Conservation (phyloP, 1,284 basidiomycete genomes). For the Puccinia coronata region DNA sequence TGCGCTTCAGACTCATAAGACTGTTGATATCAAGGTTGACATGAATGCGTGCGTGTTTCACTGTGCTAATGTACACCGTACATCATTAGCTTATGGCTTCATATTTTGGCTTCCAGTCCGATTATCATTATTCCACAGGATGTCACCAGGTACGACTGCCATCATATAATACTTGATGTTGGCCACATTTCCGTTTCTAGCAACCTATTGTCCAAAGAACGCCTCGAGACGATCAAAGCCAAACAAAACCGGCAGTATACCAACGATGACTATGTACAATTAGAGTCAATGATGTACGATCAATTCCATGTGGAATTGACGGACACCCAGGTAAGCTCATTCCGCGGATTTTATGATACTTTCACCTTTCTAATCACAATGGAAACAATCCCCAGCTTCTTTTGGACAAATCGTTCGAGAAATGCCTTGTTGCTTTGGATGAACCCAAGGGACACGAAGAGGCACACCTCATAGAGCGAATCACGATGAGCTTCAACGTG, state of each 20-base stretch:
- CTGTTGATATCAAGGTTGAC: constrained; percentile 91
- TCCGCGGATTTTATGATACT: not conserved
- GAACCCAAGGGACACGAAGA: constrained; percentile 59
- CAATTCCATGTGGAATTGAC: constrained; percentile 80
- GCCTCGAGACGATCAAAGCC: constrained; percentile 75
- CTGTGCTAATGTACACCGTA: not conserved
- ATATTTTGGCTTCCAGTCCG: constrained; percentile 61
- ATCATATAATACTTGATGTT: constrained; percentile 89
- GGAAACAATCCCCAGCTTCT: constrained; percentile 68
- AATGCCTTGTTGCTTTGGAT: constrained; percentile 75
- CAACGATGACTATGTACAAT: constrained; percentile 81
- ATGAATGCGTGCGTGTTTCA: constrained; percentile 71
- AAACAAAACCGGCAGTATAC: constrained; percentile 85
- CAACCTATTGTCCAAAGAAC: constrained; percentile 80
- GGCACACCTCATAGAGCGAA: constrained; percentile 88
- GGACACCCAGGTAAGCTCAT: constrained; percentile 74
- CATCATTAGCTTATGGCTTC: not conserved
- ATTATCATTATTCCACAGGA: constrained; percentile 93
- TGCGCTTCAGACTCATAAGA: constrained; percentile 90
- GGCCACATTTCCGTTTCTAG: constrained; percentile 94
- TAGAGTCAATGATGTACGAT: constrained; percentile 97
- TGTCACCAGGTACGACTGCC: constrained; percentile 74
- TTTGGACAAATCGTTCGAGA: constrained; percentile 79
- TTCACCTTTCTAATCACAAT: not conserved
- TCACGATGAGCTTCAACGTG: constrained; percentile 84